Base-by-base conservation (phyloP, 176 grass and related monocot species). In the Eragrostis curvula region DNA sequence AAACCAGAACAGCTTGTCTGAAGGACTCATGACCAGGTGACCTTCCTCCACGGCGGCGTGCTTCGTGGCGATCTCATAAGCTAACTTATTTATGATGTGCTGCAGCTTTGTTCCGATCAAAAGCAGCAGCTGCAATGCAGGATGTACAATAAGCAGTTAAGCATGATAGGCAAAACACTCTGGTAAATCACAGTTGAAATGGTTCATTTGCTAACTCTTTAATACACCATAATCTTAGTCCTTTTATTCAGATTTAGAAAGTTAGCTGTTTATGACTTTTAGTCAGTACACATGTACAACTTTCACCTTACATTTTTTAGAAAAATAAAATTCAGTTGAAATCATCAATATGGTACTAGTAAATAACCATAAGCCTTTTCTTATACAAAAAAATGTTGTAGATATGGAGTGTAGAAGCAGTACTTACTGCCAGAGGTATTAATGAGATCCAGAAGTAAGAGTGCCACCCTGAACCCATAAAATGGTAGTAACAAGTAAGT, bases 391-490 rank as follows among this genome's bases (percentile, higher is more conserved):
- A 36, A 36, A 36, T 36, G 32, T 69, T 56, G 2, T 59, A 59
- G 56, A 59, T 59, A 21, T 18, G n/a, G 20, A 17, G n/a, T 20
- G 16, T 18, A 74, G 28, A 53, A 71, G 9, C 61, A 27, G n/a
- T 55, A 79, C 92, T 89, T 91, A 95, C 92, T 69, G 80, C 23
- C 62, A 98, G 46, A 12, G 92, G 95, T 28, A 89, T 5, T 12
- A 92, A 83, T 42, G 95, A 95, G 64, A 98, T 93, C 92, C 92
- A 98, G 53, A 98, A 91, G 74, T 98, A 95, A 12, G 79, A 66
- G 36, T 98, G 80, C 95, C 95, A 98, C 5, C 88, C 92, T 95
- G 79, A 32, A 91, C 18, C 60, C 47, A 73, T 2, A 70, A 72
- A 81, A 61, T 61, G 23, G 12, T 12, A 61, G 24, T 14, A 25